Evolutionary conservation across 768 basidiomycete species (phyloP).

Genomic region (Candolleomyces eurysporus): DNA sequence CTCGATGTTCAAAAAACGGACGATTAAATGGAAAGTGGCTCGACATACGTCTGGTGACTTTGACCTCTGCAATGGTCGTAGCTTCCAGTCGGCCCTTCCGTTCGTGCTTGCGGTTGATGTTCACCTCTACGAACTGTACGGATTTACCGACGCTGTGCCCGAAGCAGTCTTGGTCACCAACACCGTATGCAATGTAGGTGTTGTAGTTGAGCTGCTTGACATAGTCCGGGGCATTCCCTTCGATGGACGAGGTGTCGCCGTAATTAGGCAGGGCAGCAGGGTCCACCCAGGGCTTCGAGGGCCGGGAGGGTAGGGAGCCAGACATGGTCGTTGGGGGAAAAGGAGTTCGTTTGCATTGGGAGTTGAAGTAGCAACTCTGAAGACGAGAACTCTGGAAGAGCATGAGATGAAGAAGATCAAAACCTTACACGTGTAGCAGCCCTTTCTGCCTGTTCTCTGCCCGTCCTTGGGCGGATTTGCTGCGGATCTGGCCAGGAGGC

Average conservation of each 20-base stretch:
- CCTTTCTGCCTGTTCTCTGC: not conserved
- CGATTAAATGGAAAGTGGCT: not conserved
- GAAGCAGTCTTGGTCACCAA: conserved; percentile 60
- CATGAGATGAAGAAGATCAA: not conserved
- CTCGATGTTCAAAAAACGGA: not conserved
- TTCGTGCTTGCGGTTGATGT: conserved; percentile 43
- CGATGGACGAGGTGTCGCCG: conserved; percentile 53
- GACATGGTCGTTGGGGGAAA: not conserved
- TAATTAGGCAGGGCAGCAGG: conserved; percentile 59
- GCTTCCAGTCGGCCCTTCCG: conserved; percentile 56
- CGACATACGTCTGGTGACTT: conserved; percentile 53
- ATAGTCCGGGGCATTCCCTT: conserved; percentile 60
- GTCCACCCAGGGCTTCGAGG: conserved; percentile 52
- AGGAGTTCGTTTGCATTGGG: not conserved
- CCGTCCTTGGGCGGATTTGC: not conserved
- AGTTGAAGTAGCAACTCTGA: not conserved
- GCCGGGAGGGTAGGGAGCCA: conserved; percentile 23
- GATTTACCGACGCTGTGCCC: conserved; percentile 59
- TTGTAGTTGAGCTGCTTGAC: conserved; percentile 69
- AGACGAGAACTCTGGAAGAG: not conserved
- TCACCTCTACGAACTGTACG: conserved; percentile 61
- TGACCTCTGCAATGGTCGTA: conserved; percentile 58
- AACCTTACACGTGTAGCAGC: conserved; percentile 1
- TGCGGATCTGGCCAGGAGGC: conserved; percentile 1
- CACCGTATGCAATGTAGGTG: conserved; percentile 69